These are phyloP conservation scores for Lyophyllum shimeji DNA, from an alignment of 768 basidiomycete species.

Conservation along the genomic window DNA sequence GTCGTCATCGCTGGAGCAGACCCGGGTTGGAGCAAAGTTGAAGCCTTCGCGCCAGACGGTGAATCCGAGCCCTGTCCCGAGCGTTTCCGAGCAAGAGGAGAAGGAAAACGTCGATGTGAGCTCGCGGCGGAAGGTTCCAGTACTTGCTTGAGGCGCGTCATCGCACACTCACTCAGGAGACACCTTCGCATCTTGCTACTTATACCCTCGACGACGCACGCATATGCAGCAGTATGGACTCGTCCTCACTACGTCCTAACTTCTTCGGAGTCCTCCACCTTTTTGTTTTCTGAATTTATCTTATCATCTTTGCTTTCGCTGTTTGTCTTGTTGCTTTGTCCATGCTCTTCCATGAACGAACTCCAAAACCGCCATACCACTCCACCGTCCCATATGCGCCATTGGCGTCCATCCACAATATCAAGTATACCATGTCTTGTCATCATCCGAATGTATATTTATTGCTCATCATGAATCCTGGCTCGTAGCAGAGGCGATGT, in stretches of 20 bases:
- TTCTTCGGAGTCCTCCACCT: slow-evolving; percentile 6
- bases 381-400: no score
- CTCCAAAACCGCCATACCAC: not conserved
- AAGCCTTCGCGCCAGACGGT: slow-evolving; percentile 31
- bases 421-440: not conserved
- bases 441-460: not conserved
- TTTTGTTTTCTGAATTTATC: slow-evolving; percentile 19
- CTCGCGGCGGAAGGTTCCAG: slow-evolving; percentile 31
- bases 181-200: not conserved
- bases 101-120: slow-evolving; percentile 55
- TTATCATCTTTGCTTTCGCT: slow-evolving; percentile 26
- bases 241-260: not conserved
- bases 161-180: not conserved
- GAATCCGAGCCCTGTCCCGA: slow-evolving; percentile 36
- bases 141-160: slow-evolving; percentile 22
- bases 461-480: no score
- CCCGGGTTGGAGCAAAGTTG: slow-evolving; percentile 26
- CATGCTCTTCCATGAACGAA: slow-evolving; percentile 17
- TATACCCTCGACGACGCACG: not conserved
- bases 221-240: not conserved
- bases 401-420: not conserved
- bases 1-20: slow-evolving; percentile 33
- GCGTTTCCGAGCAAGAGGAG: slow-evolving; percentile 46
- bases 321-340: slow-evolving; percentile 17
- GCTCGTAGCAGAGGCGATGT: no score